These are phyloP conservation scores for Nakataea oryzae DNA, from an alignment of 2,329 filamentous ascomycete genomes.

Conservation along the genomic window DNA sequence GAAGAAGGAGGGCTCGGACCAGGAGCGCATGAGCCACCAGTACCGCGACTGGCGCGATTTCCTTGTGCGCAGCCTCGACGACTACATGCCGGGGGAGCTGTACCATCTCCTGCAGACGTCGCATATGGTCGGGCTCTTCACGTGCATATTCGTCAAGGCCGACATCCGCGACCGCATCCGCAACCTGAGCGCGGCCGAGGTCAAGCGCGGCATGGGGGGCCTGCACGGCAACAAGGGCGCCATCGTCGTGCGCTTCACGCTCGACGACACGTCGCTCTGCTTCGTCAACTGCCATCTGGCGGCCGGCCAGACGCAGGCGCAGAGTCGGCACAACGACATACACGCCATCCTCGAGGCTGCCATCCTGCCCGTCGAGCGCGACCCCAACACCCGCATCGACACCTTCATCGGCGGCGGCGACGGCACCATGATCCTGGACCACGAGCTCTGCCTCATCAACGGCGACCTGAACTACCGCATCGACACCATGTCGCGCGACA, in stretches of 20 bases:
- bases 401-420: slow-evolving; percentile 88
- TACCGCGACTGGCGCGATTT: slow-evolving; percentile 96
- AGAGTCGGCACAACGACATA: slow-evolving; percentile 84
- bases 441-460: slow-evolving; percentile 94
- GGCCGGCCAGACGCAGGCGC: slow-evolving; percentile 83
- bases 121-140: slow-evolving; percentile 88
- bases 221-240: slow-evolving; percentile 95
- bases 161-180: slow-evolving; percentile 66
- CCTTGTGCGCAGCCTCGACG: slow-evolving; percentile 70
- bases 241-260: slow-evolving; percentile 77
- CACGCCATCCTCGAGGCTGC: slow-evolving; percentile 77
- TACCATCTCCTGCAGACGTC: slow-evolving; percentile 85
- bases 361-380: slow-evolving; percentile 62
- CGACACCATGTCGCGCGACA: slow-evolving; percentile 90
- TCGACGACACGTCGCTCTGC: slow-evolving; percentile 91
- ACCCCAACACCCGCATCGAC: slow-evolving; percentile 58
- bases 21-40: slow-evolving; percentile 92
- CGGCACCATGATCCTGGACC: slow-evolving; percentile 87
- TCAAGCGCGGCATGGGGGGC: slow-evolving; percentile 94
- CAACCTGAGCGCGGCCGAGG: slow-evolving; percentile 67
- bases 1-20: slow-evolving; percentile 70
- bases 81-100: slow-evolving; percentile 67
- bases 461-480: slow-evolving; percentile 98
- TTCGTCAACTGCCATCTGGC: slow-evolving; percentile 97
- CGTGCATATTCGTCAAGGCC: slow-evolving; percentile 86